phyloP scores from a whole-genome alignment of 768 basidiomycete species.

The Lyophyllum shimeji region DNA sequence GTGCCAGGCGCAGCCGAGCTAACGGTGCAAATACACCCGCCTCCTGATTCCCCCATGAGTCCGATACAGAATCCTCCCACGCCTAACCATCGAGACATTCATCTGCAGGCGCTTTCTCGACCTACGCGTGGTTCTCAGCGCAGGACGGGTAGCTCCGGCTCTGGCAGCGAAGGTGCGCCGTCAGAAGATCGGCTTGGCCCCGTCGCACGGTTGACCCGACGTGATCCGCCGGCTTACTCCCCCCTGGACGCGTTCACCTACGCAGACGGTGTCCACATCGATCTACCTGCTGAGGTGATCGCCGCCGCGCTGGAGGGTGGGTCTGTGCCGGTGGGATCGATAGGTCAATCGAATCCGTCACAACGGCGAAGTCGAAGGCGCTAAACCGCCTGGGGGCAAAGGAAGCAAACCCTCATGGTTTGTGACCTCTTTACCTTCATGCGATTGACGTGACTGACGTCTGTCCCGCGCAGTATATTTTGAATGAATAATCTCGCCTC shows the following conservation, averaged over 20 bases:
- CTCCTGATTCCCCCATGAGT: constrained; percentile 76
- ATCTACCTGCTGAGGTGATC: constrained; percentile 91
- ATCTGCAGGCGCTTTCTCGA: constrained; percentile 63
- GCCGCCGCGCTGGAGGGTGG: constrained; percentile 83
- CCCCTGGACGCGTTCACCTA: constrained; percentile 86
- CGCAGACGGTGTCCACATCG: constrained; percentile 87
- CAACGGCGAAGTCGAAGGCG: constrained; percentile 61
- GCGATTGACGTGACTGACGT: constrained; percentile 9
- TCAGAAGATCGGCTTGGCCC: constrained; percentile 32
- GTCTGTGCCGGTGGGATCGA: constrained; percentile 55
- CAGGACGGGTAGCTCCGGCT: constrained; percentile 32
- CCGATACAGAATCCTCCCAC: constrained; percentile 80
- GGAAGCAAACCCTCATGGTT: constrained; percentile 19
- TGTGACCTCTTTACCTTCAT: constrained; percentile 14
- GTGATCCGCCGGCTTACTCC: constrained; percentile 84
- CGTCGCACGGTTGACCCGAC: constrained; percentile 41
- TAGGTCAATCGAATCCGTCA: constrained; percentile 49
- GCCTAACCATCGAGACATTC: constrained; percentile 82
- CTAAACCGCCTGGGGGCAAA: constrained; percentile 19
- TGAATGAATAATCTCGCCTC: constrained; percentile 6
- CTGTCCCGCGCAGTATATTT: constrained; percentile 12
- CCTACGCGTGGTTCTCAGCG: constrained; percentile 30
- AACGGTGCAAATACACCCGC: constrained; percentile 70
- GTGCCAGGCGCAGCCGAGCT: constrained; percentile 62
- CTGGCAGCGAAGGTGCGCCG: constrained; percentile 23